Percentiles rank a stretch among this genome's conserved stretches.
Evolutionary conservation across 345 rosid species (phyloP).

Genomic region (Eucalyptus sp.): DNA sequence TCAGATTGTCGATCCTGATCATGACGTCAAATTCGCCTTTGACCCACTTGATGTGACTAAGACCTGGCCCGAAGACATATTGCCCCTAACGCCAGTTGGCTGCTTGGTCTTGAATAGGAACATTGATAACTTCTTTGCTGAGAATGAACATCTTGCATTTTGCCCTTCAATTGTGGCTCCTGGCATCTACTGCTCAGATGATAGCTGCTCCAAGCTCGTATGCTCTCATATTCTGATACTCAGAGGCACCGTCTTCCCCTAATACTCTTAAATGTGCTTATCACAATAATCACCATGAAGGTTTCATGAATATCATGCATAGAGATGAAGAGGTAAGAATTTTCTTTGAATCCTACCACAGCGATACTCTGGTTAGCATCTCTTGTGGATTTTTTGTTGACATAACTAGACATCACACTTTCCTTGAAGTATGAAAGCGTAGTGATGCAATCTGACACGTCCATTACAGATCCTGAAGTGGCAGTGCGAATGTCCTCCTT

Average conservation of each 20-base stretch:
- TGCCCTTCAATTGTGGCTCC: slow-evolving; percentile 92
- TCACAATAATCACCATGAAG: slow-evolving; percentile 90
- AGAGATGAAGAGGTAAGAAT: slow-evolving; percentile 50
- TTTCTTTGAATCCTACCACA: neutral
- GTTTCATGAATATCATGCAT: slow-evolving; percentile 51
- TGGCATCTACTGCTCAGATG: slow-evolving; percentile 79
- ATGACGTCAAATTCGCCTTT: slow-evolving; percentile 69
- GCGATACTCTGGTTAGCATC: neutral
- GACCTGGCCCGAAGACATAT: slow-evolving; percentile 91
- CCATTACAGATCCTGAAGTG: neutral
- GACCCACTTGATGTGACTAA: slow-evolving; percentile 96
- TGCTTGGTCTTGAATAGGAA: slow-evolving; percentile 88
- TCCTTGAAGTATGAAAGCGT: neutral
- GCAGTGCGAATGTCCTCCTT: neutral
- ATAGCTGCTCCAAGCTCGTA: slow-evolving; percentile 75
- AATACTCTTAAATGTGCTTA: slow-evolving; percentile 90
- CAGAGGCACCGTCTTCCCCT: slow-evolving; percentile 96
- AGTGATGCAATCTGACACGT: neutral
- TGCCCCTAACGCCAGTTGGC: slow-evolving; percentile 91
- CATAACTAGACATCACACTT: neutral
- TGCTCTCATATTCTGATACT: slow-evolving; percentile 88
- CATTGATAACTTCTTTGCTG: slow-evolving; percentile 89
- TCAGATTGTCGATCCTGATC: slow-evolving; percentile 76
- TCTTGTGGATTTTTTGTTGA: neutral
- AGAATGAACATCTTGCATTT: slow-evolving; percentile 89